Evolutionary conservation across 2,329 filamentous ascomycete species (phyloP), one percentile per base, ranked within the genome.

Genomic region (Clarireedia monteithiana): DNA sequence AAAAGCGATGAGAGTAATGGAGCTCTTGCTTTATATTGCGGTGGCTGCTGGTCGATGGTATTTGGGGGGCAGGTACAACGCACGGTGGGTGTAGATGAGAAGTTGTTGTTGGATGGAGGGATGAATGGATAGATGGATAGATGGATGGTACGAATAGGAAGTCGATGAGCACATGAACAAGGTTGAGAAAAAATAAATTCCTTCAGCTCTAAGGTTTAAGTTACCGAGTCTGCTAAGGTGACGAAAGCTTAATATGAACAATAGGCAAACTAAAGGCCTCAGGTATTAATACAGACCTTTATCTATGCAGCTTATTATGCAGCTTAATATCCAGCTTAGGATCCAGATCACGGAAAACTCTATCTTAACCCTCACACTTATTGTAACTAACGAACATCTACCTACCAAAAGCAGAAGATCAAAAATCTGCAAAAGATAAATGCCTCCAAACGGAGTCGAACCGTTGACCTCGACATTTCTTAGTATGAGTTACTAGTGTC

Each of bases 361-460:
- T 20, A 20, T 20, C 20, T 20, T 20, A 20, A 20, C 20, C 20
- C 20, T 20, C 20, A 20, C 20, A 20, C 20, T 20, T 20, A 20
- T 20, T 20, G 20, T 20, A 20, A 2, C 20, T 20, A 20, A 20
- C 20, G 20, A 20, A 3, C 20, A 20, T 20, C 20, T 20, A 3
- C 20, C 20, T 20, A 7, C 6, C 15, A 3, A 42, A 7, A 20
- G 17, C 39, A 42, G 14, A 45, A 45, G 20, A 45, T 17, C 24
- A 45, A 45, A 45, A 45, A 45, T 45, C 23, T n/a, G 12, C 10
- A 12, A 49, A 49, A 34, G 23, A 36, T 38, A 14, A 36, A 34
- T 49, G 47, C 47, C 47, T 38, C 17, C 26, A 17, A 27, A 49
- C 47, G 47, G 47, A 49, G 34, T 49, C 47, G 47, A 49, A 49